These are phyloP conservation scores for Salix exigua DNA, from an alignment of 345 rosid genomes.

Conservation along the genomic window DNA sequence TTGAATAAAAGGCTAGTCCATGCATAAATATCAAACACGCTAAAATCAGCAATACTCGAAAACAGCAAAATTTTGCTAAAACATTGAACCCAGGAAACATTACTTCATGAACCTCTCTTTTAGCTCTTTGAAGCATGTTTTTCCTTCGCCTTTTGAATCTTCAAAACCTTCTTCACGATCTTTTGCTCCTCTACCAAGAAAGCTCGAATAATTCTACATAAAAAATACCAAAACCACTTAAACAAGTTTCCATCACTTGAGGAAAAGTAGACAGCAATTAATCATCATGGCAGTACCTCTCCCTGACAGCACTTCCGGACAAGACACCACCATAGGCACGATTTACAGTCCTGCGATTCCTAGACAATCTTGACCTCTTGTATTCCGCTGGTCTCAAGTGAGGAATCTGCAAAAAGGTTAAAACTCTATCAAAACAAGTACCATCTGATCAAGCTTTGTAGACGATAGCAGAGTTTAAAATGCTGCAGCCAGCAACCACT, in stretches of 20 bases:
- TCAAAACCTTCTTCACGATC: constrained; percentile 19
- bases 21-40: constrained; percentile 7
- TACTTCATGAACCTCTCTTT: background rate
- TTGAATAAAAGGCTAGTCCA: background rate
- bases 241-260: background rate
- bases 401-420: constrained; percentile 8
- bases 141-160: constrained; percentile 16
- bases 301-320: constrained; percentile 18
- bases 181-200: constrained; percentile 19
- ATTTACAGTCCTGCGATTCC: constrained; percentile 1
- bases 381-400: constrained; percentile 19
- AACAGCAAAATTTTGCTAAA: background rate
- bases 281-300: background rate
- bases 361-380: constrained; percentile 12
- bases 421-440: background rate
- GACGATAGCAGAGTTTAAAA: too few relatives aligned
- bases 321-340: constrained; percentile 15
- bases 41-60: constrained; percentile 7
- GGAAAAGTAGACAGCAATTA: background rate
- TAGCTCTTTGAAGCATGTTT: constrained; percentile 1
- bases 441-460: background rate
- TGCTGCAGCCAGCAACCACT: too few relatives aligned
- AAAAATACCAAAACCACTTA: background rate
- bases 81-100: background rate
- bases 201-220: constrained; percentile 8